Evolutionary conservation across 768 basidiomycete species (phyloP).

Genomic region (Rubroboletus pulcherrimus): DNA sequence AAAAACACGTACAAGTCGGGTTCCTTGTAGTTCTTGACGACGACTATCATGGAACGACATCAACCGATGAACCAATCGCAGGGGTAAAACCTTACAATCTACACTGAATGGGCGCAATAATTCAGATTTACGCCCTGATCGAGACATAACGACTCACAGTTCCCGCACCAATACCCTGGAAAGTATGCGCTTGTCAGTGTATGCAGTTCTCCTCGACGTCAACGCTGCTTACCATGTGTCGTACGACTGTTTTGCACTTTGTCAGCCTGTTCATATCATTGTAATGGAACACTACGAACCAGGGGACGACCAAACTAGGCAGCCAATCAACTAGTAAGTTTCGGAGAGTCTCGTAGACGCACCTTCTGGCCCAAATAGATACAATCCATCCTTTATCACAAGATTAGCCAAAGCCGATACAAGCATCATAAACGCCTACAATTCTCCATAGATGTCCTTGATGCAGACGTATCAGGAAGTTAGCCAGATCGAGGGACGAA

Average conservation of each 20-base stretch:
- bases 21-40: constrained; percentile 65
- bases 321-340: constrained; percentile 1
- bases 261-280: constrained; percentile 1
- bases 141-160: constrained; percentile 48
- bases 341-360: constrained; percentile 9
- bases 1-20: constrained; percentile 68
- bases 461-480: not conserved
- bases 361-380: constrained; percentile 96
- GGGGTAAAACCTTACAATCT: constrained; percentile 50
- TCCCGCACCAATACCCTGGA: constrained; percentile 67
- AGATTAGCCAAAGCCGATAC: not conserved
- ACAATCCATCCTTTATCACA: constrained; percentile 73
- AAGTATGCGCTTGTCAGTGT: constrained; percentile 1
- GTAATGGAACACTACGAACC: constrained; percentile 38
- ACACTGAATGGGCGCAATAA: constrained; percentile 41
- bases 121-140: not conserved
- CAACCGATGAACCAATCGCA: not conserved
- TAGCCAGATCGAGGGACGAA: not conserved
- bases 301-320: constrained; percentile 70
- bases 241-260: constrained; percentile 39
- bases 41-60: constrained; percentile 41
- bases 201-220: not conserved
- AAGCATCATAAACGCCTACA: constrained; percentile 40
- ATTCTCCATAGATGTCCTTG: constrained; percentile 95
- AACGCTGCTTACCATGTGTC: constrained; percentile 50